Conservation (phyloP, 441 rosid species). For the Bocquillonia castaneifolia region DNA sequence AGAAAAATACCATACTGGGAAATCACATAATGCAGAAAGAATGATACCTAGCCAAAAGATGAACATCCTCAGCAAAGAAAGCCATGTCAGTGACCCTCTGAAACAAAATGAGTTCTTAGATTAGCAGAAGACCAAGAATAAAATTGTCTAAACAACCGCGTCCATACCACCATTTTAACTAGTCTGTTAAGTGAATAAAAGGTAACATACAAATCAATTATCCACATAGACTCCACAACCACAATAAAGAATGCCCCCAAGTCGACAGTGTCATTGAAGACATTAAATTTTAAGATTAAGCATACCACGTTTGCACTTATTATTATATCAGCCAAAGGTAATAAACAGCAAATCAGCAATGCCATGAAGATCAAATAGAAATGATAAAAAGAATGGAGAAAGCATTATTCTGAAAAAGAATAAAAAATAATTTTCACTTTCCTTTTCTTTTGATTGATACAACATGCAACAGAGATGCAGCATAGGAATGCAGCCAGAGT, state of each 20-base stretch:
- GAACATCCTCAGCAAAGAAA: conserved; percentile 29
- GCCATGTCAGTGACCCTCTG: conserved; percentile 85
- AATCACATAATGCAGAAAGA: conserved; percentile 18
- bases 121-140: conserved; percentile 6
- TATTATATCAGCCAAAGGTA: neutral
- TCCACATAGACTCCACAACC: neutral
- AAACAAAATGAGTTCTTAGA: conserved; percentile 14
- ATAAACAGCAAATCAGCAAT: neutral
- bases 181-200: conserved; percentile 3
- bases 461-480: too few species aligned
- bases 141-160: neutral
- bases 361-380: neutral
- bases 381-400: neutral
- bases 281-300: neutral
- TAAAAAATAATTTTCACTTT: neutral
- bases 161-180: neutral
- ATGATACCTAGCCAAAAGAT: conserved; percentile 42
- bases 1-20: conserved; percentile 7
- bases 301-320: neutral
- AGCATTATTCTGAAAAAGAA: neutral
- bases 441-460: neutral
- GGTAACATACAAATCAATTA: neutral
- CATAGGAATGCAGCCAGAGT: too few species aligned
- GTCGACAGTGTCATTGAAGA: neutral
- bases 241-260: neutral